A percentile compares a stretch with the other conserved stretches of the same genome.
Evolutionary conservation across 768 basidiomycete genomes (phyloP).

Genomic region (Boletus bicolor): DNA sequence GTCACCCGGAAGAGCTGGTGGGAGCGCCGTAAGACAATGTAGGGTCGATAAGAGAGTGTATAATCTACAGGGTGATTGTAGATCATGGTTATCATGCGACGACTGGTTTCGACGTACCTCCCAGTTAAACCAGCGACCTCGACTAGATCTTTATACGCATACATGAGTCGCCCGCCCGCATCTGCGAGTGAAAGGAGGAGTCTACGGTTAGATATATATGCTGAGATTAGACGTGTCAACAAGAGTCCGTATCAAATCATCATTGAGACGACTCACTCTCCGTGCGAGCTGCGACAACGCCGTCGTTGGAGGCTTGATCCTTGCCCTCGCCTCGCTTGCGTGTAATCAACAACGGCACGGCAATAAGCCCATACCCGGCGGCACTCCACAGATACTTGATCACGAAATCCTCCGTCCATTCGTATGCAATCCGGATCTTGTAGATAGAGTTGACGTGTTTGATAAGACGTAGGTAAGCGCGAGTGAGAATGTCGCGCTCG

Average conservation of each 20-base stretch:
- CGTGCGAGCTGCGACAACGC: conserved; percentile 46
- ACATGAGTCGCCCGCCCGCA: conserved; percentile 94
- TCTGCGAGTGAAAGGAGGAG: conserved; percentile 93
- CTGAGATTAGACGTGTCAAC: conserved; percentile 29
- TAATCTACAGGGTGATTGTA: conserved; percentile 44
- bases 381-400: conserved; percentile 98
- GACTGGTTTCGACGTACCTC: conserved; percentile 14
- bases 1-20: conserved; percentile 33
- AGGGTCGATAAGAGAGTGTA: conserved; percentile 86
- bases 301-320: conserved; percentile 16
- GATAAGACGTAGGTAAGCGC: conserved; percentile 76
- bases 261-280: conserved; percentile 37
- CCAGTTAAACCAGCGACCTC: conserved; percentile 94
- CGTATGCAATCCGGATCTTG: conserved; percentile 90
- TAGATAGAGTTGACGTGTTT: conserved; percentile 91
- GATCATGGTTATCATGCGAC: neutral
- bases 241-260: neutral
- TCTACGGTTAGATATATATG: conserved; percentile 91
- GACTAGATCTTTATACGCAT: conserved; percentile 91
- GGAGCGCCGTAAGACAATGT: conserved; percentile 63
- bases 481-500: conserved; percentile 78
- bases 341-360: conserved; percentile 82
- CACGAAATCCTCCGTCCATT: conserved; percentile 96
- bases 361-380: conserved; percentile 86
- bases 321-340: conserved; percentile 30